A percentile compares a stretch with the other conserved stretches of the same genome.
Conservation (phyloP, 164 flowering plant species). For the Sedum album region DNA sequence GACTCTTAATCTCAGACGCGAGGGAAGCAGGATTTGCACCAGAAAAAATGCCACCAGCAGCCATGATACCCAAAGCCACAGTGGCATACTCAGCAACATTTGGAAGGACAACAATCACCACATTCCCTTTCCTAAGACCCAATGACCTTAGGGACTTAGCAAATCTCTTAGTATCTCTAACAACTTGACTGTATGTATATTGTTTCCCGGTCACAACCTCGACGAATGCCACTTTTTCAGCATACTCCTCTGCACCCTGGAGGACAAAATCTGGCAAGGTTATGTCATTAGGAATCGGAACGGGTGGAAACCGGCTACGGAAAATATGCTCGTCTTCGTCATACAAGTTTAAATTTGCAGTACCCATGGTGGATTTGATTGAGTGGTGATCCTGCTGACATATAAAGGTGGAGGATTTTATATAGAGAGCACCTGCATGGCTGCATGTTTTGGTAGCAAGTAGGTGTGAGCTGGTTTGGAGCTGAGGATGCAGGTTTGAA, state of each 20-base stretch:
- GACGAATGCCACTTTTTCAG: constrained; percentile 78
- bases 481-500: constrained; percentile 8
- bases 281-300: no score
- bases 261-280: no score
- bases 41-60: constrained; percentile 87
- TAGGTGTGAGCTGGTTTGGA: no score
- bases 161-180: constrained; percentile 49
- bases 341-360: no score
- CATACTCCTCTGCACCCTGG: constrained; percentile 55
- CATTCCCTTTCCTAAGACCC: constrained; percentile 66
- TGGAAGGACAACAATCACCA: constrained; percentile 80
- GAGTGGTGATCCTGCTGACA: no score
- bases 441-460: no score
- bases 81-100: constrained; percentile 76
- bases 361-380: no score
- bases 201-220: constrained; percentile 58
- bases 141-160: constrained; percentile 71
- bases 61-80: constrained; percentile 84
- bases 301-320: no score
- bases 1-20: constrained; percentile 70
- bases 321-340: no score
- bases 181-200: constrained; percentile 55
- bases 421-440: no score
- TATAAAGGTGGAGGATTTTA: no score
- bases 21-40: constrained; percentile 77